Evolutionary conservation across 2,329 filamentous ascomycete genomes (phyloP).

Genomic region (Epichloe glyceriae): DNA sequence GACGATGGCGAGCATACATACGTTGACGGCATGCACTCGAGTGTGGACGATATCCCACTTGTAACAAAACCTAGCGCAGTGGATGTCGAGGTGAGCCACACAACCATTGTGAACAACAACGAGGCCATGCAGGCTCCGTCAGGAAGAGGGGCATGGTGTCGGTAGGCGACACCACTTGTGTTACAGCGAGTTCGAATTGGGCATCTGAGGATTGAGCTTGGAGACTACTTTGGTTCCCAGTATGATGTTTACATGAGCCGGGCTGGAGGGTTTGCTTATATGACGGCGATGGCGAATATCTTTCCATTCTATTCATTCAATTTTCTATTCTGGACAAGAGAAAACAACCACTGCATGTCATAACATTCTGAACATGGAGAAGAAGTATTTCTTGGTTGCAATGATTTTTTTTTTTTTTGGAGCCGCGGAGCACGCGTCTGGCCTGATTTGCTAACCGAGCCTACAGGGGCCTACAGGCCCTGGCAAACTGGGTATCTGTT

Average conservation of each 20-base stretch:
- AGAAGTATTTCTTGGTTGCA: too few species aligned
- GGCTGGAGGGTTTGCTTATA: not conserved
- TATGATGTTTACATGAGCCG: not conserved
- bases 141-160: not conserved
- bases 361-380: too few species aligned
- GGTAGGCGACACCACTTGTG: not conserved
- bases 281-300: not conserved
- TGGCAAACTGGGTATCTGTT: too few species aligned
- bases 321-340: too few species aligned
- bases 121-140: not conserved
- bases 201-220: not conserved
- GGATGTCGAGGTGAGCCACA: not conserved
- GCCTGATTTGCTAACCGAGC: too few species aligned
- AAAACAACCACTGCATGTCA: too few species aligned
- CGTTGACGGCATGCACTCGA: constrained; percentile 10
- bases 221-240: not conserved
- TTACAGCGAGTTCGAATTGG: too few species aligned
- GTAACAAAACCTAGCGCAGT: constrained; percentile 2
- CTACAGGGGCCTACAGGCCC: too few species aligned
- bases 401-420: too few species aligned
- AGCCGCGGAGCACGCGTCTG: too few species aligned
- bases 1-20: constrained; percentile 11
- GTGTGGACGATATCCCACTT: constrained; percentile 15
- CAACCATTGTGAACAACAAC: not conserved
- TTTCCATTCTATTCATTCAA: not conserved